Evolutionary conservation across 2,329 filamentous ascomycete genomes (phyloP).

Genomic region (Volutella citrinella): DNA sequence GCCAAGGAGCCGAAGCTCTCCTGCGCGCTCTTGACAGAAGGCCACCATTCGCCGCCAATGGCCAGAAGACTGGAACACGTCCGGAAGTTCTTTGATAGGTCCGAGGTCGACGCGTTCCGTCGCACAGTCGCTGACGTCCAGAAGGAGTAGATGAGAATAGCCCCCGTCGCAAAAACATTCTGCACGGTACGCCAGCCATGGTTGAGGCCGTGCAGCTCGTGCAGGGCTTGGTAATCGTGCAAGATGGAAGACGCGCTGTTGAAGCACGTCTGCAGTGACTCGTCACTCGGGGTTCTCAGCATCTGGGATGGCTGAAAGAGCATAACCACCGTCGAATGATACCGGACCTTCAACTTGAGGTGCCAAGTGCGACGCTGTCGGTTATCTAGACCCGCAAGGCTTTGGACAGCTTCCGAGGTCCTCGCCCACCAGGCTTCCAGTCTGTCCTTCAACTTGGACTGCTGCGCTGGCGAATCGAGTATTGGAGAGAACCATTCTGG

Average conservation of each 20-base stretch:
- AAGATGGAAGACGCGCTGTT: constrained; percentile 21
- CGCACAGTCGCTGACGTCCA: constrained; percentile 30
- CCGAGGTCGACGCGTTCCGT: constrained; percentile 13
- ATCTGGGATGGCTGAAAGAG: constrained; percentile 36
- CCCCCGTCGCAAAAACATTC: constrained; percentile 35
- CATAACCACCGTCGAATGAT: constrained; percentile 31
- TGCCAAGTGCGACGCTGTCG: constrained; percentile 10
- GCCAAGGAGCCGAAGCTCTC: constrained; percentile 25
- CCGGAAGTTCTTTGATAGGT: constrained; percentile 20
- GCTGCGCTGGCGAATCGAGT: constrained; percentile 4
- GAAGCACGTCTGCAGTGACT: constrained; percentile 29
- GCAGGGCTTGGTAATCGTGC: constrained; percentile 28
- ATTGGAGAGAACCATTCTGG: constrained; percentile 14
- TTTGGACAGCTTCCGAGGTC: constrained; percentile 3
- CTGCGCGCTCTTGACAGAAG: constrained; percentile 30
- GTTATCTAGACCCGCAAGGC: constrained; percentile 6
- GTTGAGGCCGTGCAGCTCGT: constrained; percentile 27
- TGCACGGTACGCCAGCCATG: constrained; percentile 36
- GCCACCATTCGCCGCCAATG: constrained; percentile 40
- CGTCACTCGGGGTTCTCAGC: constrained; percentile 25
- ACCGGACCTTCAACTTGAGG: constrained; percentile 28
- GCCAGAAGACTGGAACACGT: constrained; percentile 35
- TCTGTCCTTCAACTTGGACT: constrained; percentile 12
- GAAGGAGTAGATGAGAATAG: constrained; percentile 36
- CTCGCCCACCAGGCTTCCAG: constrained; percentile 12